These are phyloP conservation scores for Exophiala calicioides DNA, from an alignment of 2,329 filamentous ascomycete genomes.

Conservation along the genomic window DNA sequence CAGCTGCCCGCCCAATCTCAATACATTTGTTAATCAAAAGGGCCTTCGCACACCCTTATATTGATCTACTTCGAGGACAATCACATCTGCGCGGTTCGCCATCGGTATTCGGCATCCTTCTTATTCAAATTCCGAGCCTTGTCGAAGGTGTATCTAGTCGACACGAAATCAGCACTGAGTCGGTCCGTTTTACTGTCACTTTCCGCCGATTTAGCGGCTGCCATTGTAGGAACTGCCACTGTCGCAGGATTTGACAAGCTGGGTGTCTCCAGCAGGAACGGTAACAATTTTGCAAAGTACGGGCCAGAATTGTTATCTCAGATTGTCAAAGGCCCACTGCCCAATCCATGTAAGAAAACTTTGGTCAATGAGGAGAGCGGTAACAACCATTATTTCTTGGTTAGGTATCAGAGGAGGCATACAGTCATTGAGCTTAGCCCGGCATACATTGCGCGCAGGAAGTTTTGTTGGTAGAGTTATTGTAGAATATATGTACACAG, in stretches of 20 bases:
- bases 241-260: neutral
- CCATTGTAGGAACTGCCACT: constrained; percentile 6
- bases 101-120: constrained; percentile 1
- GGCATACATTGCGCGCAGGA: too few species aligned
- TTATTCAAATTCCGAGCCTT: constrained; percentile 9
- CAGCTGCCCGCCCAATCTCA: constrained; percentile 4
- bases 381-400: too few species aligned
- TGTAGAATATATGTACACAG: too few species aligned
- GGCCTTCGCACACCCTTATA: constrained; percentile 12
- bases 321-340: constrained; percentile 4
- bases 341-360: neutral
- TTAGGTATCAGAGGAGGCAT: too few species aligned
- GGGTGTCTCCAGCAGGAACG: constrained; percentile 11
- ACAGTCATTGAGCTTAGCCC: too few species aligned
- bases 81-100: neutral
- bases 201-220: constrained; percentile 11
- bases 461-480: too few species aligned
- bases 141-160: constrained; percentile 9
- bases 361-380: too few species aligned
- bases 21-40: constrained; percentile 16
- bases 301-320: constrained; percentile 1
- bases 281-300: constrained; percentile 9
- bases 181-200: neutral
- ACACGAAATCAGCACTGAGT: constrained; percentile 8
- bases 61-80: constrained; percentile 7